Conservation (phyloP, 305 asterid species). For the Solanum aculeatissimum region DNA sequence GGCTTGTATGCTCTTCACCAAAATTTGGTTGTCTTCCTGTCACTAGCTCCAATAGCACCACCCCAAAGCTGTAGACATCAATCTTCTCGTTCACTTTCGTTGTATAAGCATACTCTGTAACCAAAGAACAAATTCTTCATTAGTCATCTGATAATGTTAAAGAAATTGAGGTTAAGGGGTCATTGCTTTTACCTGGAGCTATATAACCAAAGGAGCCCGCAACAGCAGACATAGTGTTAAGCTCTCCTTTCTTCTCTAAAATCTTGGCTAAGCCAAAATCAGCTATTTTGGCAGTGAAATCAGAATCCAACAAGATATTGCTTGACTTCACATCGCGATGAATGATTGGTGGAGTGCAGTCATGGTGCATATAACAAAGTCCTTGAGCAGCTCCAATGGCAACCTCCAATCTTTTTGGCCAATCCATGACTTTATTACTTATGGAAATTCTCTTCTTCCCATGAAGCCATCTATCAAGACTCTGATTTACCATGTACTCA, state of each 20-base stretch:
- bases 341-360: constrained; percentile 60
- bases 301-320: constrained; percentile 72
- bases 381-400: constrained; percentile 87
- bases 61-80: constrained; percentile 86
- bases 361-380: constrained; percentile 86
- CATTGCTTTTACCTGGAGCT: constrained; percentile 56
- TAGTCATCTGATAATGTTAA: not conserved
- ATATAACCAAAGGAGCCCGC: constrained; percentile 92
- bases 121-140: not conserved
- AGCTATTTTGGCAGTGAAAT: constrained; percentile 65
- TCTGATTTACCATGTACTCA: constrained; percentile 76
- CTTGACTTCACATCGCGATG: constrained; percentile 91
- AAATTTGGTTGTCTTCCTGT: constrained; percentile 62
- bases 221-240: constrained; percentile 71
- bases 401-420: constrained; percentile 68
- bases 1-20: constrained; percentile 65
- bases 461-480: constrained; percentile 82
- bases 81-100: constrained; percentile 68
- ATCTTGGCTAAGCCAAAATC: constrained; percentile 89
- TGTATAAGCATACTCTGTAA: constrained; percentile 83
- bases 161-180: not conserved
- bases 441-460: constrained; percentile 26
- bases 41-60: constrained; percentile 70
- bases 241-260: constrained; percentile 51
- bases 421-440: constrained; percentile 30